Evolutionary conservation across 345 rosid species (phyloP), one percentile per base, ranked within the genome.

Genomic region (Citrus maxima): DNA sequence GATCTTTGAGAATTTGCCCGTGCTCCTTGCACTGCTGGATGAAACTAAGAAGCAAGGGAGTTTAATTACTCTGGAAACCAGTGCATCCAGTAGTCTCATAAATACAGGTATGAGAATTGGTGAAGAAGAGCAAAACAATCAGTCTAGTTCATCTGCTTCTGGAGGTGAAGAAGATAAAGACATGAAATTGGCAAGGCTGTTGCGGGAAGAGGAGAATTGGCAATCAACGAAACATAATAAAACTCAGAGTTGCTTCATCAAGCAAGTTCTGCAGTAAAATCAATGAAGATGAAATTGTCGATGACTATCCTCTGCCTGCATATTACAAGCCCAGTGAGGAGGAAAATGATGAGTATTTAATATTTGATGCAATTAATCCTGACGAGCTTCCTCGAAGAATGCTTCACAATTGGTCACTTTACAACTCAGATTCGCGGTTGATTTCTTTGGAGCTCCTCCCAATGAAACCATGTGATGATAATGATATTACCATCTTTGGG

Each of bases 291-390:
- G 93, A 95, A 72, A 88, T 93, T 79, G 96, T 92, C 2, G 82
- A 83, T 75, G 98, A 95, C 79, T 95, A 93, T 77, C 98, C 98
- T 54, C 86, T 92, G 18, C 99, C 99, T 42, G 84, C 87, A 55
- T 93, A 83, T 83, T 95, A 92, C 84, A 87, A 87, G n/a, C n/a
- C n/a, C n/a, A n/a, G n/a, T n/a, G n/a, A n/a, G n/a, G n/a, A n/a
- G n/a, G n/a, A n/a, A n/a, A n/a, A n/a, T n/a, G n/a, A n/a, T n/a
- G n/a, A n/a, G n/a, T n/a, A n/a, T n/a, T n/a, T n/a, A n/a, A n/a
- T n/a, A n/a, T n/a, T n/a, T n/a, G n/a, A n/a, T n/a, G n/a, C n/a
- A n/a, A n/a, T n/a, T n/a, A n/a, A n/a, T n/a, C n/a, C n/a, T n/a
- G n/a, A n/a, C n/a, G n/a, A n/a, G n/a, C n/a, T n/a, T n/a, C n/a